Evolutionary conservation across 2,329 filamentous ascomycete species (phyloP).

Genomic region (Apiospora arundinis): DNA sequence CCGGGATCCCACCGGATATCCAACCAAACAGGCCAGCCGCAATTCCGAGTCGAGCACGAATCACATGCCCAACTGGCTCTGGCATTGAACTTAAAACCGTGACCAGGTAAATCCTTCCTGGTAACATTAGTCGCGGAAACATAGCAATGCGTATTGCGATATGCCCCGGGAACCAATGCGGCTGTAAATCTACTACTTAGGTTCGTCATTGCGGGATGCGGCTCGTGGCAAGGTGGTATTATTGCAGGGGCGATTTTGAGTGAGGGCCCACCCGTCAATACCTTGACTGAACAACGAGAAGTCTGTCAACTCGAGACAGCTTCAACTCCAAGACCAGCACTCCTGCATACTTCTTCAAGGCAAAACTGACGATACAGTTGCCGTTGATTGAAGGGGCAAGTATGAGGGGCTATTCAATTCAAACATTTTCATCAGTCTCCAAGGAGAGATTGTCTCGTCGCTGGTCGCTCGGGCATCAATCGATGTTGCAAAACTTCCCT

Average conservation of each 20-base stretch:
- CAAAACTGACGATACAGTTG: background rate
- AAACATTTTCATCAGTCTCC: background rate
- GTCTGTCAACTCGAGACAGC: background rate
- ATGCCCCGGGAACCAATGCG: background rate
- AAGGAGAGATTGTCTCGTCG: background rate
- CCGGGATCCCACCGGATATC: slow-evolving; percentile 3
- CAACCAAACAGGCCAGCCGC: background rate
- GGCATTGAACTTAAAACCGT: background rate
- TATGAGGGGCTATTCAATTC: background rate
- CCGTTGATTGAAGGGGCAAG: background rate
- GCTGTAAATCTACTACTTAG: background rate
- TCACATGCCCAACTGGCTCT: background rate
- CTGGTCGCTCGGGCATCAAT: background rate
- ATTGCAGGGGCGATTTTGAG: slow-evolving; percentile 2
- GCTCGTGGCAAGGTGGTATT: slow-evolving; percentile 9
- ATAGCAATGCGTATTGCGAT: background rate
- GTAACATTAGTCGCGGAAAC: background rate
- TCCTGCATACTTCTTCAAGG: background rate
- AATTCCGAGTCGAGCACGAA: background rate
- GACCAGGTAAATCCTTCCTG: background rate
- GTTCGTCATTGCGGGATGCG: background rate
- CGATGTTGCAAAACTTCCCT: background rate
- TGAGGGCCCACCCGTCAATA: background rate
- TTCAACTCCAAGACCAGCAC: background rate
- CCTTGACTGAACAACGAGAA: background rate